phyloP scores from a whole-genome alignment of 306 rosid species.

The Lablab purpureus region DNA sequence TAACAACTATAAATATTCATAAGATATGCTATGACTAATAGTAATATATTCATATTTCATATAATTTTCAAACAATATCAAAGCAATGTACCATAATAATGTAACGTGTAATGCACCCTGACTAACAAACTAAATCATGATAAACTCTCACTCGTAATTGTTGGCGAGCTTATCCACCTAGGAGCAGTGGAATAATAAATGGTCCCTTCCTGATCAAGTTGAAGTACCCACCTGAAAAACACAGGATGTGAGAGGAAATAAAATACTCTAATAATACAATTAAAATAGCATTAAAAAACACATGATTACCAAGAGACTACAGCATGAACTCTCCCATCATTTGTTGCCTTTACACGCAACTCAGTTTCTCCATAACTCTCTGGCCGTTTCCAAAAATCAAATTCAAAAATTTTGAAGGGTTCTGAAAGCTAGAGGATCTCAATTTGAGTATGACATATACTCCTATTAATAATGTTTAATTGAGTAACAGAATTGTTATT shows the following conservation, averaged over 20 bases:
- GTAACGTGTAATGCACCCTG: background rate
- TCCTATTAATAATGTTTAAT: slow-evolving; percentile 30
- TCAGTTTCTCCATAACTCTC: slow-evolving; percentile 75
- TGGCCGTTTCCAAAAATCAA: slow-evolving; percentile 99
- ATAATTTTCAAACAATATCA: slow-evolving; percentile 29
- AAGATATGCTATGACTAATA: background rate
- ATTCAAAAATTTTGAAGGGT: slow-evolving; percentile 97
- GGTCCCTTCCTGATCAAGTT: slow-evolving; percentile 88
- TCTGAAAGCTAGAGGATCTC: slow-evolving; percentile 90
- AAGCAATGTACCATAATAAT: slow-evolving; percentile 9
- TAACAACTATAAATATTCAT: slow-evolving; percentile 20
- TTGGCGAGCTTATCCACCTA: slow-evolving; percentile 68
- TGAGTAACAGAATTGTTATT: slow-evolving; percentile 38
- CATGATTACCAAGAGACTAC: slow-evolving; percentile 81
- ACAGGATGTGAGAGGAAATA: background rate
- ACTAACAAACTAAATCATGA: slow-evolving; percentile 31
- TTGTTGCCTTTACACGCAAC: slow-evolving; percentile 67
- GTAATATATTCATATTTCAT: slow-evolving; percentile 35
- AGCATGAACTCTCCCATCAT: slow-evolving; percentile 79
- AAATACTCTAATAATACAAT: slow-evolving; percentile 1
- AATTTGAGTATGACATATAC: slow-evolving; percentile 59
- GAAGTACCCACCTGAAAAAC: slow-evolving; percentile 86
- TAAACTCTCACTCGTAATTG: slow-evolving; percentile 54
- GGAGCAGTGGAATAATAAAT: slow-evolving; percentile 92
- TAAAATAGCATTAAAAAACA: slow-evolving; percentile 25